A percentile compares a stretch with the other conserved stretches of the same genome.
These are phyloP conservation scores for Sugiyamaella valdiviana DNA, from an alignment of 805 yeast genomes.

Conservation along the genomic window DNA sequence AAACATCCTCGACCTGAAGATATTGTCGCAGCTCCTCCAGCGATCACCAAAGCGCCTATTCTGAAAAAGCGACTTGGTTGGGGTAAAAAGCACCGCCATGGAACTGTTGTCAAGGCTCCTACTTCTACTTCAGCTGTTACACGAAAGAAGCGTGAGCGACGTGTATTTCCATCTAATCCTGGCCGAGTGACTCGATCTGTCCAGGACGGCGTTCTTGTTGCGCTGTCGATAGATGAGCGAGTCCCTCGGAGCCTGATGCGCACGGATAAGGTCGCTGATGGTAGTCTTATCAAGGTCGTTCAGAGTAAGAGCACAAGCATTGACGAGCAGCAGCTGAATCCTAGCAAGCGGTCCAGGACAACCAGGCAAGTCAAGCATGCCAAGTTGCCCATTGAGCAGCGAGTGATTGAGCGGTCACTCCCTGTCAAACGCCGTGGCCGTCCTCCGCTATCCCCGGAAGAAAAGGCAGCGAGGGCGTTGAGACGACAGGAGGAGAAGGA, in stretches of 20 bases:
- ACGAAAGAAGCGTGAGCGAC: not conserved
- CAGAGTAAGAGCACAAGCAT: not conserved
- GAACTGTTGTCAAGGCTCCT: too few species aligned
- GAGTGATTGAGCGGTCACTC: too few species aligned
- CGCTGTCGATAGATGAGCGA: not conserved
- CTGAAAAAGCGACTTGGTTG: too few species aligned
- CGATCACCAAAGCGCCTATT: too few species aligned
- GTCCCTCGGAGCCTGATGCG: not conserved
- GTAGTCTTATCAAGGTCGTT: not conserved
- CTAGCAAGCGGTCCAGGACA: too few species aligned
- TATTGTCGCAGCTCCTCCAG: not conserved
- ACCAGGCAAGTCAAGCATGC: too few species aligned
- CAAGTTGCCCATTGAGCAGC: not conserved
- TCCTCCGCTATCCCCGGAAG: not conserved
- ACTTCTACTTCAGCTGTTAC: not conserved
- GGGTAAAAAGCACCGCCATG: too few species aligned
- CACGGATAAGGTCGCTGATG: not conserved
- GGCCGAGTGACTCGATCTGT: not conserved
- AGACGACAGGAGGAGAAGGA: not conserved
- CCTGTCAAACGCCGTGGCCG: not conserved
- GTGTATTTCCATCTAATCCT: not conserved
- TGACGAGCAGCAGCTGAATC: too few species aligned
- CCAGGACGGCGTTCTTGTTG: not conserved
- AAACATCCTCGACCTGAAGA: not conserved
- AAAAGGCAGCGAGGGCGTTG: not conserved